Evolutionary conservation across 2,329 filamentous ascomycete genomes (phyloP).

Genomic region (Pestalotiopsis sp.): DNA sequence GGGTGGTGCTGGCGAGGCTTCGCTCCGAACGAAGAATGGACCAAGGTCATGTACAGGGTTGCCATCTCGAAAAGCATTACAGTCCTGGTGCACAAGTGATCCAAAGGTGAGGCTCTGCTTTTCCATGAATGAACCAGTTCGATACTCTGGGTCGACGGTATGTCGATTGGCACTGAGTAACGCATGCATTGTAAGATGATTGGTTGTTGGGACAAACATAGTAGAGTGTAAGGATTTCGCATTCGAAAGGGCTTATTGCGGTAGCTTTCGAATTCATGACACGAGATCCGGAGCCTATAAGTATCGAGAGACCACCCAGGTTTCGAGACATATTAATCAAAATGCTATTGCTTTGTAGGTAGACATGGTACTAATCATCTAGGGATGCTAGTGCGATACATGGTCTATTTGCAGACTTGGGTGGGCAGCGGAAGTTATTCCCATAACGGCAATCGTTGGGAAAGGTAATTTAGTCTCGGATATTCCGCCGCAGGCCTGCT

Average conservation of each 20-base stretch:
- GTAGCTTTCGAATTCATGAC: not conserved
- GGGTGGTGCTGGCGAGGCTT: not conserved
- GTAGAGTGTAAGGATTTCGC: not conserved
- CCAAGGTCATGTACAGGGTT: not conserved
- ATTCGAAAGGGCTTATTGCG: not conserved
- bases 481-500: not conserved
- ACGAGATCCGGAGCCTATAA: not conserved
- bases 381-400: not conserved
- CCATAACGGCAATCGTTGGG: not conserved
- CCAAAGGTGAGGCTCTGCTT: not conserved
- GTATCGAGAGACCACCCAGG: not conserved
- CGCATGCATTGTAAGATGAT: not conserved
- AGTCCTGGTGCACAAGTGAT: not conserved
- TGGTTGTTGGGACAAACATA: not conserved
- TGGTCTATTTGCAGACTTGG: not conserved
- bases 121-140: not conserved
- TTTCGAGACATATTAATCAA: not conserved
- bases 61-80: not conserved
- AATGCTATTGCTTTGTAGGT: not conserved
- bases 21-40: not conserved
- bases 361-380: not conserved
- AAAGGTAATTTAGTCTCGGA: not conserved
- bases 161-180: not conserved
- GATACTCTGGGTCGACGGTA: not conserved
- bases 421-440: not conserved